Base-by-base conservation (phyloP, 768 basidiomycete genomes). In the Boletus edulis region DNA sequence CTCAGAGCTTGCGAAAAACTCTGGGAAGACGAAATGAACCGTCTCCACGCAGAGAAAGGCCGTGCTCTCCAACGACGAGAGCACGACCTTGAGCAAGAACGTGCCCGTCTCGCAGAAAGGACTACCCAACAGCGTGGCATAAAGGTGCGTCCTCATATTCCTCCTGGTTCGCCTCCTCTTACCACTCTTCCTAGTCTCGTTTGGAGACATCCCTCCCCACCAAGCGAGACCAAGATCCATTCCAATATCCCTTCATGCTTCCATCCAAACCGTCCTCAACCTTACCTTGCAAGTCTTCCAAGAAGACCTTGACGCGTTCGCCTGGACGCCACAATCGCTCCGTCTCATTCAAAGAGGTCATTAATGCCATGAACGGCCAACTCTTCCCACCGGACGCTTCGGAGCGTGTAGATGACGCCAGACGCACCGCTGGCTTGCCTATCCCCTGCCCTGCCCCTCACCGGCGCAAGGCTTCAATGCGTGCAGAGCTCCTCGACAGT, bases 321-420 rank as follows among this genome's bases (percentile, higher is more conserved):
- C 22, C 67, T 22, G 59, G 52, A 4, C 57, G 48, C 37, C 58
- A 35, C 11, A 67, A 73, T 20, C 73, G 73, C 20, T 61, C 75
- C 8, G 77, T 86, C 12, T 67, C 80, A 1, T 86, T 86, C 67
- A 74, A 75, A 46, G 81, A 83, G 35, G 84, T 86, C 47, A 68
- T 83, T 42, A 65, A 65, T 43, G 78, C 79, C 64, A 85, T 86
- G 81, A 74, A 79, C 40, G 85, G 85, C 5, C 73, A 76, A 5
- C 72, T 86, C 18, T 86, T 86, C 60, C 81, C 78, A 2, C 56
- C 65, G 5, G 75, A 79, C 31, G 52, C 64, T 35, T 65, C 58
- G 48, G 71, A 61, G 62, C 73, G 62, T 49, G 71, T 54, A 35
- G 67, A 68, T 13, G 71, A 73, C 29, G 66, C 73, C 29, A 58